Percentiles rank a stretch among this genome's conserved stretches.
Evolutionary conservation across 2,329 filamentous ascomycete species (phyloP).

Genomic region (Fusarium secorum): DNA sequence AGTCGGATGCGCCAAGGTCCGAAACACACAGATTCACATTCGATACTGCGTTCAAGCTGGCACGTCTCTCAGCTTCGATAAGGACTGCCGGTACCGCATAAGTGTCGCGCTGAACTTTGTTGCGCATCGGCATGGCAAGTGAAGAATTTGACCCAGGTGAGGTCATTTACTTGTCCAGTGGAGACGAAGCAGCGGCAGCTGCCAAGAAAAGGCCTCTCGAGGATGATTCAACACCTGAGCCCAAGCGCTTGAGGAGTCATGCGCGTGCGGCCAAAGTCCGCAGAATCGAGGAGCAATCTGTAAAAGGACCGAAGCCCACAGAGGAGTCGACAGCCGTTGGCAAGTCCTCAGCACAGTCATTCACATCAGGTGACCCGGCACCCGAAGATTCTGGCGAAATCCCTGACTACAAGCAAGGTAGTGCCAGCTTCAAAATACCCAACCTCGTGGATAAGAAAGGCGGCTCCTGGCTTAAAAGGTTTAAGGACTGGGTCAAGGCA

Average conservation of each 20-base stretch:
- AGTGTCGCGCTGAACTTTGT: background rate
- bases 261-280: background rate
- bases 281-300: constrained; percentile 39
- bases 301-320: constrained; percentile 3
- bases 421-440: constrained; percentile 41
- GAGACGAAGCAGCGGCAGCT: constrained; percentile 27
- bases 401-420: constrained; percentile 32
- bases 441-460: constrained; percentile 39
- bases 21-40: background rate
- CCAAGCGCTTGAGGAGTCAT: constrained; percentile 36
- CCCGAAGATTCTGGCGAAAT: constrained; percentile 28
- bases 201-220: constrained; percentile 44
- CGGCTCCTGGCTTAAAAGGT: constrained; percentile 47
- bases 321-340: constrained; percentile 9
- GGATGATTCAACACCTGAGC: constrained; percentile 29
- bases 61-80: background rate
- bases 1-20: constrained; percentile 1
- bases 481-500: constrained; percentile 47
- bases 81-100: background rate
- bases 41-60: background rate
- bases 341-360: background rate
- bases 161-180: constrained; percentile 40
- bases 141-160: constrained; percentile 33
- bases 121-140: constrained; percentile 18
- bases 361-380: constrained; percentile 10